A percentile compares a stretch with the other conserved stretches of the same genome.
These are phyloP conservation scores for Claviceps paspali DNA, from an alignment of 2,329 filamentous ascomycete species.

Conservation along the genomic window DNA sequence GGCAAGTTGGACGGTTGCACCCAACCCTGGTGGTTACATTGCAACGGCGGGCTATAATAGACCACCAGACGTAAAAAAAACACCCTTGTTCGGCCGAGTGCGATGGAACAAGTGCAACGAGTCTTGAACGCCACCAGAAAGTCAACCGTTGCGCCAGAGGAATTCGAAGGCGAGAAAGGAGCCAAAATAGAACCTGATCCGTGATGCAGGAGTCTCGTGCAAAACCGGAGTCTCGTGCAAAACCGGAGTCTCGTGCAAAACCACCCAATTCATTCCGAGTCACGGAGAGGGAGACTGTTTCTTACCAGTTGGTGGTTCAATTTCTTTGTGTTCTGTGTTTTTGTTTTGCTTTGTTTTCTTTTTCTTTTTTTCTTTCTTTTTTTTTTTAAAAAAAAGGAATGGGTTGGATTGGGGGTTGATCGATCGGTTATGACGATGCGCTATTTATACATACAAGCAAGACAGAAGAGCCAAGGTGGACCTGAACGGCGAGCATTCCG, in stretches of 20 bases:
- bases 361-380: too few species aligned
- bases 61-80: slow-evolving; percentile 6
- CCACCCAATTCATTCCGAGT: background rate
- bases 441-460: background rate
- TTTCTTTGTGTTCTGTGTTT: too few species aligned
- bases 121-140: background rate
- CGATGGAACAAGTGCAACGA: background rate
- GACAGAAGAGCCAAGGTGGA: slow-evolving; percentile 5
- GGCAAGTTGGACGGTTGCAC: slow-evolving; percentile 6
- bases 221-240: background rate
- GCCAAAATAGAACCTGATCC: background rate
- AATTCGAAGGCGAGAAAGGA: background rate
- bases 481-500: slow-evolving; percentile 15
- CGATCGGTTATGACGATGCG: background rate
- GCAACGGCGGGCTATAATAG: slow-evolving; percentile 4
- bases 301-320: too few species aligned
- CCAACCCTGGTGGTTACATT: slow-evolving; percentile 14
- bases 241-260: background rate
- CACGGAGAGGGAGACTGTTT: background rate
- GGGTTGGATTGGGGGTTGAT: background rate
- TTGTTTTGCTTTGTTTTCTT: too few species aligned
- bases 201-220: background rate
- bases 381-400: too few species aligned
- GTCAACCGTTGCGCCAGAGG: background rate
- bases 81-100: slow-evolving; percentile 8